A percentile compares a stretch with the other conserved stretches of the same genome.
These are phyloP conservation scores for Sicyos baderoa DNA, from an alignment of 306 rosid genomes.

Conservation along the genomic window DNA sequence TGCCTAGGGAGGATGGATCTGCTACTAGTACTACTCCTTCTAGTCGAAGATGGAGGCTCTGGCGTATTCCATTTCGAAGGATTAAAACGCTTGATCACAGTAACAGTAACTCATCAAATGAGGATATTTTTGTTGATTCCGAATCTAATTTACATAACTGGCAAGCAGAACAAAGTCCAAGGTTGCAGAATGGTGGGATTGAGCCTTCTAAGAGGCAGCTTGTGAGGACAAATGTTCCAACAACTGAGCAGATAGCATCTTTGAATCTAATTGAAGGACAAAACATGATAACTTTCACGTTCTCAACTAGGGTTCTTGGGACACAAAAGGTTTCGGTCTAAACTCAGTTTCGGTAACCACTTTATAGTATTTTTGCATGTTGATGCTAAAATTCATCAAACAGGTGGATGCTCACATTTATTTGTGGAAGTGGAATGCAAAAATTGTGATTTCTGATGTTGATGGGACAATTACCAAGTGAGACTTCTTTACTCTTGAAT, in stretches of 20 bases:
- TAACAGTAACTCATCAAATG: constrained; percentile 49
- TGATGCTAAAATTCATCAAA: constrained; percentile 24
- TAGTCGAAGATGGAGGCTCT: constrained; percentile 84
- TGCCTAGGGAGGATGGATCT: constrained; percentile 25
- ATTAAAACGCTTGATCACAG: constrained; percentile 77
- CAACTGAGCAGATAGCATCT: constrained; percentile 90
- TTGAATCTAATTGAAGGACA: constrained; percentile 93
- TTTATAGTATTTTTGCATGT: constrained; percentile 21
- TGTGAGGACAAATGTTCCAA: constrained; percentile 85
- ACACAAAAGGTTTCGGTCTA: constrained; percentile 61
- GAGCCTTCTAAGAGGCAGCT: constrained; percentile 60
- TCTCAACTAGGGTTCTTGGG: constrained; percentile 87
- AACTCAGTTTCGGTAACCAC: not conserved
- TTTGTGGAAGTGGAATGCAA: constrained; percentile 94
- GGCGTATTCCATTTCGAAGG: constrained; percentile 84
- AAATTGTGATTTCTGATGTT: constrained; percentile 92
- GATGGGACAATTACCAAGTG: constrained; percentile 99
- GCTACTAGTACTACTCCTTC: constrained; percentile 39
- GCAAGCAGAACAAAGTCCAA: constrained; percentile 29
- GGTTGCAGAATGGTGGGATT: constrained; percentile 20
- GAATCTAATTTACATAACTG: constrained; percentile 46
- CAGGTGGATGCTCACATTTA: constrained; percentile 99
- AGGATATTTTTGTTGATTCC: constrained; percentile 83
- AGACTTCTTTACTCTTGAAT: constrained; percentile 28
- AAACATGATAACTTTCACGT: constrained; percentile 79